phyloP scores from a whole-genome alignment of 352 stramenopile species.

The Pythium rhizo-oryzae region DNA sequence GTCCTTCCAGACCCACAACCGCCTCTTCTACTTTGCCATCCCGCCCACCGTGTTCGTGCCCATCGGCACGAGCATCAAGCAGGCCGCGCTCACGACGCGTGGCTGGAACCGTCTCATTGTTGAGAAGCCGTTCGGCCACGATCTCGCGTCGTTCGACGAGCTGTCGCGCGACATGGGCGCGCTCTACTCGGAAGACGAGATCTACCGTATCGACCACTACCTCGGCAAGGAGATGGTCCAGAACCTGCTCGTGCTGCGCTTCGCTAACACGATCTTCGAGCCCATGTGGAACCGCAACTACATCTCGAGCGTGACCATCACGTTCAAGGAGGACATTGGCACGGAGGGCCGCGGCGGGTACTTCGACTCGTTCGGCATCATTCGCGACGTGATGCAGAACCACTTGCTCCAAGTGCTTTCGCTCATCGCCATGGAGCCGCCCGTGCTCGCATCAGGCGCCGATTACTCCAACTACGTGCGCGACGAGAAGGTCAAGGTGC shows the following conservation, averaged over 20 bases:
- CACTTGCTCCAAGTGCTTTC: slow-evolving; percentile 98
- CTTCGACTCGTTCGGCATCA: slow-evolving; percentile 98
- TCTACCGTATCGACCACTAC: slow-evolving; percentile 98
- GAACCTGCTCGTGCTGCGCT: slow-evolving; percentile 96
- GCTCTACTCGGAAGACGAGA: slow-evolving; percentile 85
- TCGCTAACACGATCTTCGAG: slow-evolving; percentile 98
- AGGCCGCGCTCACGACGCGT: slow-evolving; percentile 78
- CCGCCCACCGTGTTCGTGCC: slow-evolving; percentile 96
- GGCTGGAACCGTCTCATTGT: slow-evolving; percentile 97
- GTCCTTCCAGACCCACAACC: slow-evolving; percentile 63
- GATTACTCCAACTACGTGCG: slow-evolving; percentile 94
- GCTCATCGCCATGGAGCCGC: slow-evolving; percentile 96
- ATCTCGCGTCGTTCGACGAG: slow-evolving; percentile 93
- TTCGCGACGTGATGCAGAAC: slow-evolving; percentile 99
- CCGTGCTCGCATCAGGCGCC: slow-evolving; percentile 80
- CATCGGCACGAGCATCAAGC: slow-evolving; percentile 93
- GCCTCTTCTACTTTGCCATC: slow-evolving; percentile 98
- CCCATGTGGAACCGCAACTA: slow-evolving; percentile 97
- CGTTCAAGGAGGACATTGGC: slow-evolving; percentile 98
- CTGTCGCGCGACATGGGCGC: slow-evolving; percentile 87
- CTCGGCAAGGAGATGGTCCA: slow-evolving; percentile 98
- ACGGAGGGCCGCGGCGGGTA: slow-evolving; percentile 96
- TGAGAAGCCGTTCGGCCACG: slow-evolving; percentile 98
- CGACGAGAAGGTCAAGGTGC: slow-evolving; percentile 98
- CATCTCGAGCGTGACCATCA: slow-evolving; percentile 97